These are phyloP conservation scores for Inga oerstediana DNA, from an alignment of 306 rosid species.

Conservation along the genomic window DNA sequence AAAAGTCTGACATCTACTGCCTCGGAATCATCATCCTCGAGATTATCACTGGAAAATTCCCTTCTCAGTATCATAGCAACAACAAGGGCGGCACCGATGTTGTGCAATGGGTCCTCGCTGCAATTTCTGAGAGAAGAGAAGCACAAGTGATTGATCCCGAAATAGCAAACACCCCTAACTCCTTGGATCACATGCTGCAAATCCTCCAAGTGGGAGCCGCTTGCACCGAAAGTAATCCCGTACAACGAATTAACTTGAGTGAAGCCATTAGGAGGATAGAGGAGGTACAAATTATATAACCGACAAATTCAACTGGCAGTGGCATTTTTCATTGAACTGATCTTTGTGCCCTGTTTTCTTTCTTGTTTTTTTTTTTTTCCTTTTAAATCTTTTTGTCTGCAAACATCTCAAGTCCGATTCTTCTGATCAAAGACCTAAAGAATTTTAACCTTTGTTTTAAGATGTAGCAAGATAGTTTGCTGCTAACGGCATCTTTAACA, in stretches of 20 bases:
- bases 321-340: not conserved
- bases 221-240: slow-evolving; percentile 57
- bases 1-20: slow-evolving; percentile 82
- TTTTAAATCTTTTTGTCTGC: not conserved
- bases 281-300: slow-evolving; percentile 34
- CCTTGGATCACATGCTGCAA: slow-evolving; percentile 45
- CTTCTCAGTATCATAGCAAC: slow-evolving; percentile 76
- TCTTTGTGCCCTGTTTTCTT: not conserved
- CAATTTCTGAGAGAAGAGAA: slow-evolving; percentile 53
- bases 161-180: slow-evolving; percentile 29
- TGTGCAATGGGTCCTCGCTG: slow-evolving; percentile 68
- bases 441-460: no score
- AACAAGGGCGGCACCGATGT: slow-evolving; percentile 88
- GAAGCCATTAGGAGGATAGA: slow-evolving; percentile 91
- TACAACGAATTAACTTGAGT: slow-evolving; percentile 56
- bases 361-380: not conserved
- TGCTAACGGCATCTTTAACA: not conserved
- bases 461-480: not conserved
- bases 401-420: not conserved
- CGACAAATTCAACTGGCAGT: not conserved
- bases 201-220: slow-evolving; percentile 73
- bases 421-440: not conserved
- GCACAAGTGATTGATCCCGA: slow-evolving; percentile 69
- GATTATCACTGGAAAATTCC: slow-evolving; percentile 74
- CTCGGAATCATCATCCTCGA: slow-evolving; percentile 88